Evolutionary conservation across 140 eudicot genomes (phyloP), one percentile per base, ranked within the genome.

Genomic region (Senecio squalidus): DNA sequence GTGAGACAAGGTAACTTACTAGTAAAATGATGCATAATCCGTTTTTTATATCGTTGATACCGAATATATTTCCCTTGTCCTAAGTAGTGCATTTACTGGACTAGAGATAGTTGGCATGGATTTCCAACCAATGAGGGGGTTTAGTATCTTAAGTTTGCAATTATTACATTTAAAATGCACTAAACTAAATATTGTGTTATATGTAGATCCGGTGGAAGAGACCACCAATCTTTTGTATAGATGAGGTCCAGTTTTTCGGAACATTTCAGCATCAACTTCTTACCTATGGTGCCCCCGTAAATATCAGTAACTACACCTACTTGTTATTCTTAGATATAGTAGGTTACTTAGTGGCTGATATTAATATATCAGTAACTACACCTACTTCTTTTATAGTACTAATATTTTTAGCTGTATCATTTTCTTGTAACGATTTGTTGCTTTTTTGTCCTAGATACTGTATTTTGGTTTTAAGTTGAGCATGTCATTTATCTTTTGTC

Each of bases 261-360:
- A 79, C 76, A 51, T 92, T n/a, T 92, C 65, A 92, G 89, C 69
- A 92, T 92, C 86, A 92, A 92, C 77, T 92, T 89, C 76, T 87
- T 84, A 92, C 98, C 57, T 92, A 92, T 76, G 98, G 98, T 54
- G 92, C 84, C 75, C 96, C 96, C 83, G 98, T 92, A 87, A 58
- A 75, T 74, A 77, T 56, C 67, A 62, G 76, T 28, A 67, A 62
- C 68, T 55, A 23, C 38, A 38, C 45, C 55, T 47, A 54, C 56
- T 22, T 40, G 30, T 62, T 55, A 26, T 63, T 50, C 34, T 41
- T 54, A 7, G 51, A 44, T 45, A 44, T n/a, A n/a, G n/a, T n/a
- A n/a, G n/a, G n/a, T n/a, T n/a, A n/a, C n/a, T n/a, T n/a, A n/a
- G n/a, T n/a, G n/a, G n/a, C n/a, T n/a, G n/a, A n/a, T n/a, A n/a